Conservation (phyloP, 2,329 filamentous ascomycete genomes). For the Anisogramma anomala region DNA sequence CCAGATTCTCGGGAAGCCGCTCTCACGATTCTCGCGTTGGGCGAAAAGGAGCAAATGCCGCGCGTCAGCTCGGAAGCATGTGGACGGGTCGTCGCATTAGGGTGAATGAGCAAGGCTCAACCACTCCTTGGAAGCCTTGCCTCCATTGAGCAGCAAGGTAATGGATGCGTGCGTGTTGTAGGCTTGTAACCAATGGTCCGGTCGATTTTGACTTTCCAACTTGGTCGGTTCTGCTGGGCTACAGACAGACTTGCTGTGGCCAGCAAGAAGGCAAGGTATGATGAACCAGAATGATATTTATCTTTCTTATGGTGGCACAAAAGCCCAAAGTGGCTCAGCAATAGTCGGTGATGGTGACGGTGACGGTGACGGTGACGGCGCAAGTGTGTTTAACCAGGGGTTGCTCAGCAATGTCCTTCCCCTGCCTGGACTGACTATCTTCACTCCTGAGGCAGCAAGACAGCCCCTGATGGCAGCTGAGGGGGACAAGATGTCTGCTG, state of each 20-base stretch:
- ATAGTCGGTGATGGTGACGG: slow-evolving; percentile 6
- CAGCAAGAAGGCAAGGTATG: slow-evolving; percentile 1
- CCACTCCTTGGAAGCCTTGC: background rate
- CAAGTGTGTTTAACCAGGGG: slow-evolving; percentile 7
- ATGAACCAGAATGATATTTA: slow-evolving; percentile 3
- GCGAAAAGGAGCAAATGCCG: background rate
- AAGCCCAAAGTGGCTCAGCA: slow-evolving; percentile 9
- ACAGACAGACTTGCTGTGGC: background rate
- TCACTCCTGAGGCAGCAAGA: background rate
- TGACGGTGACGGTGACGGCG: slow-evolving; percentile 11
- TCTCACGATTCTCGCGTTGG: slow-evolving; percentile 3
- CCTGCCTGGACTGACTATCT: background rate
- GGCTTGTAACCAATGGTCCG: too few species aligned
- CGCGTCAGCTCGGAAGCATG: slow-evolving; percentile 2
- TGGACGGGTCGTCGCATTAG: slow-evolving; percentile 8
- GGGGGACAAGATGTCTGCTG: slow-evolving; percentile 2
- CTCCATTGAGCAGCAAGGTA: background rate
- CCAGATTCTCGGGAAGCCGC: background rate
- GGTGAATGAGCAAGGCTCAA: background rate
- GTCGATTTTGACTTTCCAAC: too few species aligned
- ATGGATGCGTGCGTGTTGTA: too few species aligned
- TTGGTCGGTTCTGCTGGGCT: slow-evolving; percentile 6
- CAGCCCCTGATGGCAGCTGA: background rate
- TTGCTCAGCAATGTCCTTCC: slow-evolving; percentile 9
- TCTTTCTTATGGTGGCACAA: slow-evolving; percentile 12